Evolutionary conservation across 108 stramenopile genomes (phyloP), one percentile per base, ranked within the genome.

Genomic region (Schizochytrium sp.): DNA sequence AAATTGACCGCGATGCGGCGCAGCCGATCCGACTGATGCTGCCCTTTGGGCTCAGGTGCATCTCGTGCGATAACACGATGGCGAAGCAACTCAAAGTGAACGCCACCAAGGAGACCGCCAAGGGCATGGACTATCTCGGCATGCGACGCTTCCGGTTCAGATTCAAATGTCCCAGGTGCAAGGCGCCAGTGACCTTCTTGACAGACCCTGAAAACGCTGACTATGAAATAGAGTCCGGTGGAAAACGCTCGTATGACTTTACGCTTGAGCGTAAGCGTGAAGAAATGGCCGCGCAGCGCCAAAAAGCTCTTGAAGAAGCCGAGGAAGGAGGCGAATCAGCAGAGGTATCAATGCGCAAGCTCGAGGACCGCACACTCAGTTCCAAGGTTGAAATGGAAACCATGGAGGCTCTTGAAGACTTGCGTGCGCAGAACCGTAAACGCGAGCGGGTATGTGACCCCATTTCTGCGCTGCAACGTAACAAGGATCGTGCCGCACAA

Each of bases 381-480:
- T 83, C 76, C 6, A 83, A 83, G 28, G 23, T 21, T 12, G 76
- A 83, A 83, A 83, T 83, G 76, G 76, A 83, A 47, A 83, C 76
- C 19, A 83, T 83, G 76, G 76, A 83, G n/a, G 76, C 76, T 2
- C 51, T 83, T 3, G 51, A 83, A 12, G 76, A 83, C 76, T 83
- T 83, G 76, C 76, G 28, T 6, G 4, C 45, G 51, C 76, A 53
- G 48, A 83, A 83, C 76, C 45, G 51, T 12, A 83, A 83, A 45
- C 76, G 76, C 76, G 76, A 83, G 51, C 19, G 76, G 3, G 25
- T 83, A 6, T 2, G 5, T 18, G 76, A 83, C n/a, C 25, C 48
- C 76, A 21, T 53, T 6, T 53, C n/a, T 43, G 76, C 23, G 76
- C 14, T 53, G 25, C 51, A 53, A 6, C 19, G 6, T 6, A 28